A percentile compares a stretch with the other conserved stretches of the same genome.
phyloP scores from a whole-genome alignment of 106 monocot species.

The Dioscorea zingiberensis region DNA sequence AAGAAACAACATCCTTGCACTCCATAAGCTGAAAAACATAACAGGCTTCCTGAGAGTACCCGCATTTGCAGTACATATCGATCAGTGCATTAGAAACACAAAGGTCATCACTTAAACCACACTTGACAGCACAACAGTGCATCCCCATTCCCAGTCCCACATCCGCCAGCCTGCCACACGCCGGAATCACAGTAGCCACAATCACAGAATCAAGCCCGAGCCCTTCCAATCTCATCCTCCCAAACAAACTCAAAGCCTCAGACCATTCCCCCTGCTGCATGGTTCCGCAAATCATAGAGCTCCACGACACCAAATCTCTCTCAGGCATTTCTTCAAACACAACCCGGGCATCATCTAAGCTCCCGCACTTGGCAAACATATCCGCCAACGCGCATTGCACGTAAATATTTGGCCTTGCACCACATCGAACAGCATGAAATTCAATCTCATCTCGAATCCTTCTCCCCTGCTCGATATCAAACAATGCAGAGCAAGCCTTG shows the following conservation, averaged over 20 bases:
- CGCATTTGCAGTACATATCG: conserved; percentile 68
- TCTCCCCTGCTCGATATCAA: conserved; percentile 26
- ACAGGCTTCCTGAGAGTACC: conserved; percentile 3
- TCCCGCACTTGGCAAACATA: conserved; percentile 48
- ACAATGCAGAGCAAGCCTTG: conserved; percentile 32
- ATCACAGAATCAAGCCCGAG: conserved; percentile 38
- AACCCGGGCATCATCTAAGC: conserved; percentile 21
- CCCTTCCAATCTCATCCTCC: conserved; percentile 33
- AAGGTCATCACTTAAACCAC: conserved; percentile 27
- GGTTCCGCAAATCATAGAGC: conserved; percentile 33
- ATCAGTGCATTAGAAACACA: conserved; percentile 51
- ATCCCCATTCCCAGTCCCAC: conserved; percentile 30
- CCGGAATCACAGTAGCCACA: conserved; percentile 39
- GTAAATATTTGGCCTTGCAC: conserved; percentile 19
- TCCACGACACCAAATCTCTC: conserved; percentile 44
- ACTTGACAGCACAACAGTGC: conserved; percentile 35
- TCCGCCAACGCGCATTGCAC: conserved; percentile 37
- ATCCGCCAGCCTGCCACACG: conserved; percentile 38
- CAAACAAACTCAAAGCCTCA: conserved; percentile 37
- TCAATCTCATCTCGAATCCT: conserved; percentile 17
- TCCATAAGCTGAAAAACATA: conserved; percentile 24
- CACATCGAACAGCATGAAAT: background rate
- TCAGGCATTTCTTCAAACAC: conserved; percentile 34
- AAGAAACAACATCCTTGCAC: conserved; percentile 46
- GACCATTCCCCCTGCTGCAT: conserved; percentile 28